phyloP scores from a whole-genome alignment of 345 rosid species.

The Angophora floribunda region DNA sequence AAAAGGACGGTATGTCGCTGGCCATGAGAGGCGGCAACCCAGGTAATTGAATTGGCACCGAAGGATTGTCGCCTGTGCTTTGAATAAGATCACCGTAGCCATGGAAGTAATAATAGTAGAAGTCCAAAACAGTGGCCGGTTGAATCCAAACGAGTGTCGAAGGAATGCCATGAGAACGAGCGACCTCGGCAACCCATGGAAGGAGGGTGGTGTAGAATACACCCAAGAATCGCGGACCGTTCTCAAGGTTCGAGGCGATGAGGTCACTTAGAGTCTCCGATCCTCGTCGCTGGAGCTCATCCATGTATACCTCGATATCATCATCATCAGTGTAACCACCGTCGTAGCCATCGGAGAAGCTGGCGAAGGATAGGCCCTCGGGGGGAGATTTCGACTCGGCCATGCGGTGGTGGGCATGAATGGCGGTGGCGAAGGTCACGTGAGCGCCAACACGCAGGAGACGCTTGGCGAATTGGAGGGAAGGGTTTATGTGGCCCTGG shows the following conservation, averaged over 20 bases:
- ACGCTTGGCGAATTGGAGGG: slow-evolving; percentile 49
- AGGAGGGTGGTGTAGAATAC: slow-evolving; percentile 42
- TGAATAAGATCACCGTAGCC: slow-evolving; percentile 10
- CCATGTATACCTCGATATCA: slow-evolving; percentile 8
- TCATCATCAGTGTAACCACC: slow-evolving; percentile 26
- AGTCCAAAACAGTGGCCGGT: slow-evolving; percentile 40
- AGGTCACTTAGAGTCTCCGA: not conserved
- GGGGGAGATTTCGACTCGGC: slow-evolving; percentile 28
- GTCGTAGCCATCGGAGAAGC: slow-evolving; percentile 49
- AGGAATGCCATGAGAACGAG: slow-evolving; percentile 31
- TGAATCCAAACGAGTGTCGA: slow-evolving; percentile 45
- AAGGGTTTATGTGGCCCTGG: slow-evolving; percentile 73
- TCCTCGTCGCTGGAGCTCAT: slow-evolving; percentile 5
- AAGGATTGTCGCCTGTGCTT: not conserved
- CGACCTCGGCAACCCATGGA: slow-evolving; percentile 42
- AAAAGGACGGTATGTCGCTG: slow-evolving; percentile 46
- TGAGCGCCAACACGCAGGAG: slow-evolving; percentile 32
- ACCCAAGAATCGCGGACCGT: slow-evolving; percentile 13
- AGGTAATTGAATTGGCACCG: slow-evolving; percentile 22
- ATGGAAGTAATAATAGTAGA: slow-evolving; percentile 42
- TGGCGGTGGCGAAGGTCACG: slow-evolving; percentile 31
- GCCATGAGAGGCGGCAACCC: slow-evolving; percentile 27
- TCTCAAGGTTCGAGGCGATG: slow-evolving; percentile 12
- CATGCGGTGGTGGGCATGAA: slow-evolving; percentile 8
- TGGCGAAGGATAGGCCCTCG: slow-evolving; percentile 24